These are phyloP conservation scores for Salvia splendens DNA, from an alignment of 257 asterid species.

Conservation along the genomic window DNA sequence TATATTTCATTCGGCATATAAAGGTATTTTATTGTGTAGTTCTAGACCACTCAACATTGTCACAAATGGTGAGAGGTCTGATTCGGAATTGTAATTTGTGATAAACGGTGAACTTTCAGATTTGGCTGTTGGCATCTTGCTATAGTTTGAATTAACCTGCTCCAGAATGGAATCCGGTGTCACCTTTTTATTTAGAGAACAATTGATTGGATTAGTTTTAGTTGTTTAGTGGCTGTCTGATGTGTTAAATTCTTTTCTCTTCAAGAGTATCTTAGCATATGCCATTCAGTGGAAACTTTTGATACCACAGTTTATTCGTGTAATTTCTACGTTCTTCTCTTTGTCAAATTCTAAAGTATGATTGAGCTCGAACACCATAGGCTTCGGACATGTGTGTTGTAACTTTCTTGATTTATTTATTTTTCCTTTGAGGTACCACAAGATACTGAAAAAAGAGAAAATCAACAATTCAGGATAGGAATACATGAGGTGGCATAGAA, in stretches of 20 bases:
- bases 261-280: slow-evolving; percentile 26
- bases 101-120: not conserved
- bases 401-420: not conserved
- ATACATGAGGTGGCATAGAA: slow-evolving; percentile 1
- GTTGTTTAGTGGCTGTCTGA: not conserved
- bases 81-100: slow-evolving; percentile 21
- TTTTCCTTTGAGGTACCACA: not conserved
- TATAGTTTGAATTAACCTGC: slow-evolving; percentile 13
- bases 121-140: slow-evolving; percentile 21
- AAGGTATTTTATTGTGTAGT: slow-evolving; percentile 1
- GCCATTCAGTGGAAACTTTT: slow-evolving; percentile 23
- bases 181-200: slow-evolving; percentile 27
- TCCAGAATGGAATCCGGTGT: not conserved
- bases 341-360: not conserved
- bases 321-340: not conserved
- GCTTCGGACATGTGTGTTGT: slow-evolving; percentile 2
- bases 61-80: slow-evolving; percentile 25
- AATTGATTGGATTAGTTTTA: slow-evolving; percentile 11
- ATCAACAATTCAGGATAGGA: not conserved
- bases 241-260: not conserved
- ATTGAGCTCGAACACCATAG: not conserved
- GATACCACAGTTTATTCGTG: slow-evolving; percentile 4
- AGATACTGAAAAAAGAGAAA: not conserved
- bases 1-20: not conserved
- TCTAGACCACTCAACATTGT: slow-evolving; percentile 5